These are phyloP conservation scores for Saksenaea oblongispora DNA, from an alignment of 371 early-diverging fungal genomes.

Conservation along the genomic window DNA sequence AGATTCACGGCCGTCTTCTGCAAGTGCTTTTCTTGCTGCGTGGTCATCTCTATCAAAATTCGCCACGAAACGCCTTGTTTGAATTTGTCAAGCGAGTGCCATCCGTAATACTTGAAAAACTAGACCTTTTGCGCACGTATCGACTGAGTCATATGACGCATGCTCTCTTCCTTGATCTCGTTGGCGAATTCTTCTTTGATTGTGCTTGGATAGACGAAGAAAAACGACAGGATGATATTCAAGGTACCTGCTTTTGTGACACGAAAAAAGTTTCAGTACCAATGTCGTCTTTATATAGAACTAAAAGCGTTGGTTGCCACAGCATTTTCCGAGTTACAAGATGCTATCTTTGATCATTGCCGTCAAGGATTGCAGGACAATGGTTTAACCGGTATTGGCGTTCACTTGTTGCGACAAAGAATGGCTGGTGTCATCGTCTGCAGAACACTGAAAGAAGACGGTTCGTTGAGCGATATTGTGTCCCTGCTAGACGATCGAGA, in stretches of 20 bases:
- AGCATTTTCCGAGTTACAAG: slow-evolving; percentile 24
- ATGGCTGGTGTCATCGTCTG: slow-evolving; percentile 47
- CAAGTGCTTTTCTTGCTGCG: slow-evolving; percentile 65
- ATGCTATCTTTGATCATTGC: slow-evolving; percentile 25
- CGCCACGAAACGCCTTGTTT: slow-evolving; percentile 24
- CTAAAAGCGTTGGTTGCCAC: slow-evolving; percentile 13
- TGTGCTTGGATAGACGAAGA: slow-evolving; percentile 40
- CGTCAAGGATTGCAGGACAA: slow-evolving; percentile 21
- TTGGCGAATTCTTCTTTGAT: slow-evolving; percentile 56
- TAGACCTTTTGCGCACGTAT: slow-evolving; percentile 23
- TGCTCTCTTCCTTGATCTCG: slow-evolving; percentile 51
- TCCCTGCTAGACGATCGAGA: slow-evolving; percentile 38
- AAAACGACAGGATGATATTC: slow-evolving; percentile 14
- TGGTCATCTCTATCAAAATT: slow-evolving; percentile 55
- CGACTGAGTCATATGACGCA: slow-evolving; percentile 36
- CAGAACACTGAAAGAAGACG: slow-evolving; percentile 25
- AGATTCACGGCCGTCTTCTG: slow-evolving; percentile 71
- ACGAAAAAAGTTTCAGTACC: neutral
- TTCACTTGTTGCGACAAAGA: slow-evolving; percentile 45
- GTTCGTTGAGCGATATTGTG: slow-evolving; percentile 12
- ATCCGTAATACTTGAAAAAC: slow-evolving; percentile 11
- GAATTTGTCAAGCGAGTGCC: slow-evolving; percentile 46
- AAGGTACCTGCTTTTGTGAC: slow-evolving; percentile 15
- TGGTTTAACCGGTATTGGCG: slow-evolving; percentile 41
- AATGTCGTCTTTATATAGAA: neutral